phyloP scores from a whole-genome alignment of 129 eudicot species.

The Artemisia argyi region DNA sequence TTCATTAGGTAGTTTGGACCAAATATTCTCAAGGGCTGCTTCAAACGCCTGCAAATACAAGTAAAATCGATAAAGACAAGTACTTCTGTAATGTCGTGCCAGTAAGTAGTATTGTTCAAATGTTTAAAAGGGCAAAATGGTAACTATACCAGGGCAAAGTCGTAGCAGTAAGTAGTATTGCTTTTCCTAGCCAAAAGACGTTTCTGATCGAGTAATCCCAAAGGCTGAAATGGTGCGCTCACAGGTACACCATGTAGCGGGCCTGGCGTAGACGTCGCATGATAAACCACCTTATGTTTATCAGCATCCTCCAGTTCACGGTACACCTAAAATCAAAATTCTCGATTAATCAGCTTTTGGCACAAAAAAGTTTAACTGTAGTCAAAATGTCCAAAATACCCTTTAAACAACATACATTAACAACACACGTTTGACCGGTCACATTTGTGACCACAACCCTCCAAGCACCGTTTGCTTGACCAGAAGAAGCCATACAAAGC shows the following conservation, averaged over 20 bases:
- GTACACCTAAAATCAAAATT: constrained; percentile 52
- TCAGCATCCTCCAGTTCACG: constrained; percentile 74
- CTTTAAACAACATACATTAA: constrained; percentile 62
- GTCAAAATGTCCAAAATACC: constrained; percentile 15
- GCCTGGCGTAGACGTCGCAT: constrained; percentile 46
- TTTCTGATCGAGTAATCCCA: constrained; percentile 75
- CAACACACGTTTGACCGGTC: constrained; percentile 94
- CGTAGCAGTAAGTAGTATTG: constrained; percentile 98
- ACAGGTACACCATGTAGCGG: constrained; percentile 83
- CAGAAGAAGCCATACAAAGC: constrained; percentile 75
- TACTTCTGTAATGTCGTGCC: neutral
- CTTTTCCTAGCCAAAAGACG: constrained; percentile 90
- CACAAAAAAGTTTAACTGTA: neutral
- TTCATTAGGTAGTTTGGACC: constrained; percentile 48
- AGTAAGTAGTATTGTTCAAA: too few relatives aligned
- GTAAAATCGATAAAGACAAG: neutral
- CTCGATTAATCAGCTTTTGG: neutral
- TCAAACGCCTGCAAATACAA: constrained; percentile 72
- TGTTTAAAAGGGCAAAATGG: neutral
- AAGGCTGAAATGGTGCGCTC: constrained; percentile 70
- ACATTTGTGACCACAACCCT: constrained; percentile 89
- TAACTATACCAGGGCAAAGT: constrained; percentile 73
- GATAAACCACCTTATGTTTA: constrained; percentile 56
- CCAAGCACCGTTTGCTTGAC: constrained; percentile 94
- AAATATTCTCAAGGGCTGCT: constrained; percentile 69